Percentiles rank a stretch among this genome's conserved stretches.
Conservation (phyloP, 1,139 yeast species). For the Taphrina wiesneri region DNA sequence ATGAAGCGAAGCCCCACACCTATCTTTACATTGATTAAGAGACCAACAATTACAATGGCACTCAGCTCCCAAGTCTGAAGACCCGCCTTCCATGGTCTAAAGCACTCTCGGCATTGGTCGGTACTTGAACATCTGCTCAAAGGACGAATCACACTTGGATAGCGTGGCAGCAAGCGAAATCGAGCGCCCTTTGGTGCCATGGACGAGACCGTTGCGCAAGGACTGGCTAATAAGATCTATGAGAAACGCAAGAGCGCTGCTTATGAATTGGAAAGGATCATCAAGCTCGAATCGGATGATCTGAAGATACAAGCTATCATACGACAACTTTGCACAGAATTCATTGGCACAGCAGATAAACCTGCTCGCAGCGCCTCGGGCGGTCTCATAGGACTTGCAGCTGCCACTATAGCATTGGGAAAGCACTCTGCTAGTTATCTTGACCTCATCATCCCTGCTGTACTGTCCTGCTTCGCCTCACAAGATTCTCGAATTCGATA, state of each 20-base stretch:
- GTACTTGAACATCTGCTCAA: no score
- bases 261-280: constrained; percentile 64
- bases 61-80: no score
- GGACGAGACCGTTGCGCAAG: constrained; percentile 51
- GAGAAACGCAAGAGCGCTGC: constrained; percentile 96
- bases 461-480: constrained; percentile 92
- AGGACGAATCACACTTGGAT: background rate
- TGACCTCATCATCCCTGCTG: constrained; percentile 87
- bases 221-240: constrained; percentile 83
- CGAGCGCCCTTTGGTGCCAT: background rate
- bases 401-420: constrained; percentile 76
- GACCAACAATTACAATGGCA: no score
- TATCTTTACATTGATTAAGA: no score
- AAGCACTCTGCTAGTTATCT: constrained; percentile 60
- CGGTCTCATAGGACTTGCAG: constrained; percentile 75
- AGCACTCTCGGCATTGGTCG: no score
- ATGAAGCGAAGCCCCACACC: no score
- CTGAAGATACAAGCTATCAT: constrained; percentile 69
- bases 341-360: constrained; percentile 55
- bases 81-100: no score
- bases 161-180: background rate
- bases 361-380: constrained; percentile 74
- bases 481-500: constrained; percentile 95
- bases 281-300: constrained; percentile 12
- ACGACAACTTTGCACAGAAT: constrained; percentile 66